phyloP scores from a whole-genome alignment of 1,139 yeast species.

The Blastobotrys indianensis region DNA sequence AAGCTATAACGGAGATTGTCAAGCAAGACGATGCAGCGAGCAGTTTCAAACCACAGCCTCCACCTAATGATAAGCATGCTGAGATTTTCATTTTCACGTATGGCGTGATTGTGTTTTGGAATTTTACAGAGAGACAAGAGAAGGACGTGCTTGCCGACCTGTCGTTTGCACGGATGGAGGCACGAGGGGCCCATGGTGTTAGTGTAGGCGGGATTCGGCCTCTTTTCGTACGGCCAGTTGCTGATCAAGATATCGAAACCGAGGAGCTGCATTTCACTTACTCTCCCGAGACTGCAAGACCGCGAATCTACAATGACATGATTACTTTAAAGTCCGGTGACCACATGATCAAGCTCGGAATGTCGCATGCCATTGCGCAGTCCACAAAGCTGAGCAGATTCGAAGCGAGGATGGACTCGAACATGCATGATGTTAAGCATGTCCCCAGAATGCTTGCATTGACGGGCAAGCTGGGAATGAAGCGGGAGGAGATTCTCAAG shows the following conservation, averaged over 20 bases:
- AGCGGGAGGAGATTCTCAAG: constrained; percentile 70
- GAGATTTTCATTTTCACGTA: constrained; percentile 86
- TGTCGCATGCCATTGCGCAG: constrained; percentile 96
- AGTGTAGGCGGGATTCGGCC: constrained; percentile 15
- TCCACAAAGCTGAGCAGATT: constrained; percentile 86
- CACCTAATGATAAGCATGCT: constrained; percentile 52
- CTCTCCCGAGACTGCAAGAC: constrained; percentile 71
- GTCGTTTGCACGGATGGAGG: constrained; percentile 53
- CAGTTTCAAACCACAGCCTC: constrained; percentile 1
- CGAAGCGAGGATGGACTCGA: constrained; percentile 84
- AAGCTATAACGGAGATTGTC: constrained; percentile 13
- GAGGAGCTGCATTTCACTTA: constrained; percentile 94
- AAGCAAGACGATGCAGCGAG: constrained; percentile 2
- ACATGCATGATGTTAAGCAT: constrained; percentile 75
- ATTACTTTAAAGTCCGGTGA: constrained; percentile 86
- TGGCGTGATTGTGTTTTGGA: constrained; percentile 97
- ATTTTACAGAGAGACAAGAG: constrained; percentile 86
- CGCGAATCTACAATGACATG: constrained; percentile 91
- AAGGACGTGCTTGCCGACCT: constrained; percentile 89
- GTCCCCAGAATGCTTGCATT: constrained; percentile 85
- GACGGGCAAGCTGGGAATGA: constrained; percentile 78
- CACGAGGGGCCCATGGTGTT: constrained; percentile 13
- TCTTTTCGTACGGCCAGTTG: constrained; percentile 66
- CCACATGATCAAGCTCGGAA: constrained; percentile 83
- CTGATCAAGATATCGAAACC: constrained; percentile 87